These are phyloP conservation scores for Eutrema yunnanense DNA, from an alignment of 345 rosid genomes.

Conservation along the genomic window DNA sequence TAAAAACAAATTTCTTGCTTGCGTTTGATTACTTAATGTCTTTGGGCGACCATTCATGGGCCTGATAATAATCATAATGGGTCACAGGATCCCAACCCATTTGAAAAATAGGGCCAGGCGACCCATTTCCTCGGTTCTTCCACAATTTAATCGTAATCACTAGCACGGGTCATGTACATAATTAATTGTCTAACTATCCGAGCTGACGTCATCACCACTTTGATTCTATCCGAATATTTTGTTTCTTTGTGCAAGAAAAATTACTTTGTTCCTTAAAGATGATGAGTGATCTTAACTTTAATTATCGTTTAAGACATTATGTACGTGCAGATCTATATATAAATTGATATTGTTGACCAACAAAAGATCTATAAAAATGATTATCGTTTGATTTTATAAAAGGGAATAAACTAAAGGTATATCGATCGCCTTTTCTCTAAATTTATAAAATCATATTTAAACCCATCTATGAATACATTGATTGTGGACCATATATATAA, in stretches of 20 bases:
- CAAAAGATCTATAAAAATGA: neutral
- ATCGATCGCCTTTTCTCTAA: neutral
- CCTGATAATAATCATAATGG: too few species aligned
- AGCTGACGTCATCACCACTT: too few species aligned
- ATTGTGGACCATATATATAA: neutral
- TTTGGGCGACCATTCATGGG: neutral
- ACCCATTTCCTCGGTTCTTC: too few species aligned
- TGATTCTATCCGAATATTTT: too few species aligned
- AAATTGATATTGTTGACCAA: too few species aligned
- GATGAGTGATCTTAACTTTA: neutral
- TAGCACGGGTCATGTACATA: too few species aligned
- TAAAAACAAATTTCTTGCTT: neutral
- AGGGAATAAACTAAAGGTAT: neutral
- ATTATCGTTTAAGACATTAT: neutral
- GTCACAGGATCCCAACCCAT: too few species aligned
- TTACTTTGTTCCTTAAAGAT: too few species aligned
- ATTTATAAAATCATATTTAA: neutral
- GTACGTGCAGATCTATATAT: neutral
- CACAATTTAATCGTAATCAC: too few species aligned
- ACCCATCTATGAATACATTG: neutral
- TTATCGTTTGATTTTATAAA: neutral
- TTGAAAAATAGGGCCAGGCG: too few species aligned
- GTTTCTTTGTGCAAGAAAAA: too few species aligned
- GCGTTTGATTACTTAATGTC: neutral
- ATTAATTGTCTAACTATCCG: too few species aligned